Evolutionary conservation across 2,329 filamentous ascomycete genomes (phyloP).

Genomic region (Laburnicola sp.): DNA sequence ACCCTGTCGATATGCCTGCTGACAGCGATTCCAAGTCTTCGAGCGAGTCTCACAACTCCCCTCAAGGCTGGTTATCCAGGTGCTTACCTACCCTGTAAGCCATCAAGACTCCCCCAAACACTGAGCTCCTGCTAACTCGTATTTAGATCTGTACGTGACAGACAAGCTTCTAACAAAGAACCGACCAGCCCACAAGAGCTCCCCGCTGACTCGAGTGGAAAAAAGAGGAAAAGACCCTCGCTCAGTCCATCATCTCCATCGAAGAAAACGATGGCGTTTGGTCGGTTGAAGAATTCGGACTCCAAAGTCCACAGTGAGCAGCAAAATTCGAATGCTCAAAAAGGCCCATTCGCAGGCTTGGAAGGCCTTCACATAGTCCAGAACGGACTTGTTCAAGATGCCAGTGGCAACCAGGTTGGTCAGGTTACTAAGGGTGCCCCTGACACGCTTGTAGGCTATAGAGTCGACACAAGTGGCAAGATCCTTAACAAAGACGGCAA

Average conservation of each 20-base stretch:
- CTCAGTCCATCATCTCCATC: constrained; percentile 21
- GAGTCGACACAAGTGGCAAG: no score
- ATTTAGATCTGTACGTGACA: constrained; percentile 39
- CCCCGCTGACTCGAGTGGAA: constrained; percentile 34
- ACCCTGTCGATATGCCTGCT: constrained; percentile 36
- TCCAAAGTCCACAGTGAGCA: background rate
- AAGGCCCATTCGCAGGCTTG: background rate
- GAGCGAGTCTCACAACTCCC: constrained; percentile 30
- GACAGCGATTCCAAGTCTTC: constrained; percentile 31
- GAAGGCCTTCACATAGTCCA: no score
- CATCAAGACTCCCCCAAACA: background rate
- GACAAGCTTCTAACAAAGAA: constrained; percentile 26
- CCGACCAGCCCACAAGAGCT: constrained; percentile 31
- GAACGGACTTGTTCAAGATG: no score
- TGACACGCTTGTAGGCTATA: no score
- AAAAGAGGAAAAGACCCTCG: constrained; percentile 39
- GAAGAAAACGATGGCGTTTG: constrained; percentile 13
- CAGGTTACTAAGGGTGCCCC: no score
- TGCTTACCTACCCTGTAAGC: constrained; percentile 38
- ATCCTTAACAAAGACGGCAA: background rate
- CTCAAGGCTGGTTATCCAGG: constrained; percentile 31
- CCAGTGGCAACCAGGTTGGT: no score
- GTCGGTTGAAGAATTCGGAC: background rate
- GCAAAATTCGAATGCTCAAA: no score
- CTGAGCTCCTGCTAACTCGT: background rate